A percentile compares a stretch with the other conserved stretches of the same genome.
phyloP scores from a whole-genome alignment of 164 flowering plant species.

The Dillenia suffruticosa region DNA sequence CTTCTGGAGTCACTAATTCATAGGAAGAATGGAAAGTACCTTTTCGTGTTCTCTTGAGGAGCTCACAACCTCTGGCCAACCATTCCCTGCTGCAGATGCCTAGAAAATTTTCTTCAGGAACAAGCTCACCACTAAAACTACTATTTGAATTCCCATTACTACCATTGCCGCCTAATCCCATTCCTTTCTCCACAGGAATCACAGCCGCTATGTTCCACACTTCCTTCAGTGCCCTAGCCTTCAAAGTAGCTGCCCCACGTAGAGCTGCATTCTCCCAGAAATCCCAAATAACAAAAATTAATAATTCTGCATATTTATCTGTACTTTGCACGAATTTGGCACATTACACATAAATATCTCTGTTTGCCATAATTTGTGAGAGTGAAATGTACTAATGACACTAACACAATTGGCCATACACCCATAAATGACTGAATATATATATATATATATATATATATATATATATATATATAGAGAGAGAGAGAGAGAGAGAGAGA shows the following conservation, averaged over 20 bases:
- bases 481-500: too few relatives aligned
- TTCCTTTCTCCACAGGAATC: conserved; percentile 75
- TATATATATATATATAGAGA: too few relatives aligned
- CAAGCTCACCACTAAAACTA: conserved; percentile 73
- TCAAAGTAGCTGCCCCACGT: conserved; percentile 90
- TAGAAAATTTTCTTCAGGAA: conserved; percentile 73
- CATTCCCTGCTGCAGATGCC: conserved; percentile 75
- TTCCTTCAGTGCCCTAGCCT: conserved; percentile 92
- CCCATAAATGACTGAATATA: not conserved
- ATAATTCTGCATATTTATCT: too few relatives aligned
- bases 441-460: too few relatives aligned
- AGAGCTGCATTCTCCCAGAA: conserved; percentile 42
- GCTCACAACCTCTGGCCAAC: conserved; percentile 81
- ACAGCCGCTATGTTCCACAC: conserved; percentile 95
- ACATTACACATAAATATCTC: not conserved
- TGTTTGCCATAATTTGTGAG: too few relatives aligned
- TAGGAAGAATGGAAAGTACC: conserved; percentile 33
- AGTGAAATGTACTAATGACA: too few relatives aligned
- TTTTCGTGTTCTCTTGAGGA: conserved; percentile 89
- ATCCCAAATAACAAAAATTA: too few relatives aligned
- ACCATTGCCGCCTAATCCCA: conserved; percentile 24
- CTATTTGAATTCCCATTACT: conserved; percentile 42
- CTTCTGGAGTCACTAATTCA: not conserved
- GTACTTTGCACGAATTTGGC: not conserved
- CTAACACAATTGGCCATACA: not conserved